Percentiles rank a stretch among this genome's conserved stretches.
Conservation (phyloP, 2,329 filamentous ascomycete species). For the Plectosphaerella plurivora region DNA sequence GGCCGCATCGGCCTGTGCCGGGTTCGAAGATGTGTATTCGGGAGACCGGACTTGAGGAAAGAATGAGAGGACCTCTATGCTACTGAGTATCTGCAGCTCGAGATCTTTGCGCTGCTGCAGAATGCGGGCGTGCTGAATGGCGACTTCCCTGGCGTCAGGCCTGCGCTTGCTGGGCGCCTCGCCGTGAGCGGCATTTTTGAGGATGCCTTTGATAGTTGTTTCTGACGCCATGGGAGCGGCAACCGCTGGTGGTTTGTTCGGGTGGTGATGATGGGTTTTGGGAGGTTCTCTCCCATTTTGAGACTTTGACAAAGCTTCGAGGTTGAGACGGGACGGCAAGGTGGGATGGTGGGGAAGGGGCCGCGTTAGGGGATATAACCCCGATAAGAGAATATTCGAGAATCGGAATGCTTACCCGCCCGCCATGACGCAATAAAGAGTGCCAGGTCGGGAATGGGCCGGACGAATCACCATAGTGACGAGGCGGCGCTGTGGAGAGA, state of each 20-base stretch:
- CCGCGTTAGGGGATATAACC: too few relatives aligned
- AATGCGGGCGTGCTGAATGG: conserved; percentile 75
- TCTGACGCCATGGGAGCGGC: conserved; percentile 35
- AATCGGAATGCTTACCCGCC: too few relatives aligned
- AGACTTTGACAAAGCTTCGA: too few relatives aligned
- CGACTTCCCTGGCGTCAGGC: conserved; percentile 54
- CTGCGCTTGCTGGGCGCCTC: conserved; percentile 29
- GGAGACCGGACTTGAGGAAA: conserved; percentile 36
- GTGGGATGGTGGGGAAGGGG: too few relatives aligned
- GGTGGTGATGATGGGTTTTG: too few relatives aligned
- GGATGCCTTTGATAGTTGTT: conserved; percentile 48
- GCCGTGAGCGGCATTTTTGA: conserved; percentile 52
- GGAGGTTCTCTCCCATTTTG: too few relatives aligned
- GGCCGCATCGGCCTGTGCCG: conserved; percentile 52
- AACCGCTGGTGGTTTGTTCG: neutral
- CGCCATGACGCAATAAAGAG: too few relatives aligned
- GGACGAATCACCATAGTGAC: too few relatives aligned
- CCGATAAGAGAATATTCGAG: too few relatives aligned
- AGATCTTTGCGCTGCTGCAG: conserved; percentile 79
- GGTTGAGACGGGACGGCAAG: too few relatives aligned
- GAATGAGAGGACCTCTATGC: conserved; percentile 67
- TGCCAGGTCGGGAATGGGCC: too few relatives aligned
- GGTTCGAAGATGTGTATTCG: conserved; percentile 37
- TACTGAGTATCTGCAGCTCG: conserved; percentile 68
- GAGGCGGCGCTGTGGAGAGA: too few relatives aligned